Base-by-base conservation (phyloP, 108 stramenopile genomes). In the Nitzschia palea region DNA sequence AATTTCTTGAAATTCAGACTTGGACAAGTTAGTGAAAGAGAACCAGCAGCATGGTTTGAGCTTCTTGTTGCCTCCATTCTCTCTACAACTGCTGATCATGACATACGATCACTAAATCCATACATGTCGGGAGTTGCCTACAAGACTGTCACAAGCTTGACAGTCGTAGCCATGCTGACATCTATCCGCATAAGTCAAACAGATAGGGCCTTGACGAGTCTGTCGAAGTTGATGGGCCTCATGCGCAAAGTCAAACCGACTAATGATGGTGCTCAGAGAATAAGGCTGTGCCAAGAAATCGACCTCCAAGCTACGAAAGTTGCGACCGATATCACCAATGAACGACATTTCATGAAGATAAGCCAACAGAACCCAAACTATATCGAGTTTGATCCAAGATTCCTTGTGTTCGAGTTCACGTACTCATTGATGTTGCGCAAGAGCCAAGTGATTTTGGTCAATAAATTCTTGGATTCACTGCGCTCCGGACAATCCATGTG, bases 351-450 rank as follows among this genome's bases (percentile, higher is more conserved):
- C 62, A 89, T 95, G 90, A 87, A 80, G 43, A 60, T 82, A 1
- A 80, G 47, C 29, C 20, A 74, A 5, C 36, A 65, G 25, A 81
- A 84, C 27, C 80, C 89, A 33, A 84, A 83, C 37, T 80, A 78
- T 42, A 85, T 95, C 15, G 85, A 86, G 44, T 93, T 97, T 53
- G 97, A 98, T 68, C 97, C 99, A 14, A 74, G 98, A 37, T 97
- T 94, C 65, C 82, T 99, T 62, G 95, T 98, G 15, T 98, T 98
- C 77, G 99, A 95, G 80, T 99, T 98, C 80, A 93, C 95, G 17
- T 94, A 96, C 67, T 93, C 91, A 12, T 56, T 98, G 33, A 82
- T 99, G 82, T 79, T 99, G 62, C 89, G 98, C 35, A 90, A 96
- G 64, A 88, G 95, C 27, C 99, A 99, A 82, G 96, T 99, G 27